phyloP scores from a whole-genome alignment of 208 protist genomes.

The Spongospora subterranea region DNA sequence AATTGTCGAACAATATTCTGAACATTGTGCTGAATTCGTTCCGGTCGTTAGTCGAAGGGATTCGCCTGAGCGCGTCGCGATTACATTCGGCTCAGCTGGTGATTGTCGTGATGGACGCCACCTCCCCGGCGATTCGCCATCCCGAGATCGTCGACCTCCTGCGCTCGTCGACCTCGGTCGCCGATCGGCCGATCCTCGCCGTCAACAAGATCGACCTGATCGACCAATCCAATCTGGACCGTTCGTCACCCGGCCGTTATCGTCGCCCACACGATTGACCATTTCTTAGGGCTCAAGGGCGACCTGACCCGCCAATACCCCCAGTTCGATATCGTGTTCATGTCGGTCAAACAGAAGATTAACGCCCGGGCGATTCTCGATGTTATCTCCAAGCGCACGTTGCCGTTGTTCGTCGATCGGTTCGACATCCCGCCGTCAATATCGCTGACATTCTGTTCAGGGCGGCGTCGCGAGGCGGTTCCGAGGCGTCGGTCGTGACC shows the following conservation, averaged over 20 bases:
- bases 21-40: not conserved
- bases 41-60: not conserved
- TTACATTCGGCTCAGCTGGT: not conserved
- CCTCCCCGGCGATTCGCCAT: not conserved
- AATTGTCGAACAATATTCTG: too few species aligned
- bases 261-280: not conserved
- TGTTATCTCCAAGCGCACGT: too few species aligned
- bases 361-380: not conserved
- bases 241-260: not conserved
- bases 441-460: too few species aligned
- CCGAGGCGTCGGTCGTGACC: not conserved
- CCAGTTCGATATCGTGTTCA: not conserved
- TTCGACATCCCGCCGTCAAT: too few species aligned
- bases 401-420: too few species aligned
- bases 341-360: not conserved
- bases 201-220: constrained; percentile 51
- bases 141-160: not conserved
- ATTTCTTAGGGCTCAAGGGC: not conserved
- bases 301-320: not conserved
- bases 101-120: constrained; percentile 6
- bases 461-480: too few species aligned
- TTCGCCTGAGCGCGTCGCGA: constrained; percentile 22
- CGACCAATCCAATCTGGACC: not conserved
- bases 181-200: not conserved
- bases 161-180: not conserved